Evolutionary conservation across 257 asterid species (phyloP).

Genomic region (Solanum megistacrolobum): DNA sequence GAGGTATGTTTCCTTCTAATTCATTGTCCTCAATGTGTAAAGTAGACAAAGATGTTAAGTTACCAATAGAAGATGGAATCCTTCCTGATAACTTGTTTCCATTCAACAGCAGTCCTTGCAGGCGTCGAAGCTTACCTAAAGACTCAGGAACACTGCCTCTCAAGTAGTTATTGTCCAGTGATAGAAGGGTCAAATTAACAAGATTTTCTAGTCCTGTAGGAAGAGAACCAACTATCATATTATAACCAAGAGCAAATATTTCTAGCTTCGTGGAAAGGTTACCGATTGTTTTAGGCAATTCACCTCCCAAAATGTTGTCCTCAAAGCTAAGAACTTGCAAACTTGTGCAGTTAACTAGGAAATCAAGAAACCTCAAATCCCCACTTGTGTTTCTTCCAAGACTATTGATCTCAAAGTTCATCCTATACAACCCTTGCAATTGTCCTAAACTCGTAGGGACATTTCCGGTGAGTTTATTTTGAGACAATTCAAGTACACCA

Average conservation of each 20-base stretch:
- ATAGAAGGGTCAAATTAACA: background rate
- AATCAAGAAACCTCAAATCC: slow-evolving; percentile 9
- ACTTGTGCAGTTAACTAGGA: slow-evolving; percentile 12
- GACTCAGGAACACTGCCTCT: slow-evolving; percentile 7
- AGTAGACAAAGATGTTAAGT: slow-evolving; percentile 1
- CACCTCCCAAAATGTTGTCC: background rate
- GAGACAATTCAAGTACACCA: slow-evolving; percentile 1
- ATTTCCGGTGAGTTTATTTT: slow-evolving; percentile 3
- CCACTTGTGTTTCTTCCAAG: slow-evolving; percentile 9
- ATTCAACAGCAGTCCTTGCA: background rate
- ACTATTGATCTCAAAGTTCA: slow-evolving; percentile 4
- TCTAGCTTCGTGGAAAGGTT: slow-evolving; percentile 13
- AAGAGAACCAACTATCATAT: slow-evolving; percentile 8
- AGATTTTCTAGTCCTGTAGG: slow-evolving; percentile 11
- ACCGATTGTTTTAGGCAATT: slow-evolving; percentile 8
- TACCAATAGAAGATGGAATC: slow-evolving; percentile 9
- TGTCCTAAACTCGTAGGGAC: slow-evolving; percentile 5
- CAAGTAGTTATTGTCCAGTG: background rate
- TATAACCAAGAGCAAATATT: slow-evolving; percentile 1
- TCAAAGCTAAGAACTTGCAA: slow-evolving; percentile 13
- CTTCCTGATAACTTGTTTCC: slow-evolving; percentile 5
- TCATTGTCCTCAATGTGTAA: slow-evolving; percentile 1
- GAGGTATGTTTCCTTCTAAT: slow-evolving; percentile 8
- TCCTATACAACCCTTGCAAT: background rate
- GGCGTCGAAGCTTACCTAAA: background rate